Evolutionary conservation across 176 grass and related monocot species (phyloP).

Genomic region (Tuctoria greenei): DNA sequence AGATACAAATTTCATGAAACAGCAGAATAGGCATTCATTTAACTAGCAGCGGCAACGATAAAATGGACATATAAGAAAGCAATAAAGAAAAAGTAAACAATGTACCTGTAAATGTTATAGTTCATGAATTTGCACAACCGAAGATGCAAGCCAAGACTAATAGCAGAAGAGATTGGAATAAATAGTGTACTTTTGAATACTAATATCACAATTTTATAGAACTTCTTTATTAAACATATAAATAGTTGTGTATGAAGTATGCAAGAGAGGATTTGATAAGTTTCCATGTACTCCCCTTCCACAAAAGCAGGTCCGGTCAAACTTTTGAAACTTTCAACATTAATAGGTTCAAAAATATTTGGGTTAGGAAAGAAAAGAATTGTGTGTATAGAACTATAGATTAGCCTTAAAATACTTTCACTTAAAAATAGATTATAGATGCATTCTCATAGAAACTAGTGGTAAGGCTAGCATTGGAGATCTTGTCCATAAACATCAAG

Average conservation of each 20-base stretch:
- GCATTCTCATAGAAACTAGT: too few relatives aligned
- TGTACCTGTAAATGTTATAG: not conserved
- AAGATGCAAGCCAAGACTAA: not conserved
- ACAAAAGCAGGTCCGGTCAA: not conserved
- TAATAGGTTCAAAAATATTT: not conserved
- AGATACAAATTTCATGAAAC: not conserved
- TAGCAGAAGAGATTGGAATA: not conserved
- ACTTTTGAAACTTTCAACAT: not conserved
- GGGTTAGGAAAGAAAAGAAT: not conserved
- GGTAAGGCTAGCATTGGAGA: too few relatives aligned
- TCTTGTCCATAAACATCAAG: too few relatives aligned
- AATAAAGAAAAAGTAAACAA: not conserved
- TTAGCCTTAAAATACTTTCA: not conserved
- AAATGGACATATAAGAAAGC: not conserved
- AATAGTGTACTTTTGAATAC: not conserved
- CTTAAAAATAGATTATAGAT: too few relatives aligned
- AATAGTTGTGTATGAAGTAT: not conserved
- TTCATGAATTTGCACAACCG: constrained; percentile 1
- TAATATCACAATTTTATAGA: not conserved
- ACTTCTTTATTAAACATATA: not conserved
- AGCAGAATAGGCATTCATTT: constrained; percentile 3
- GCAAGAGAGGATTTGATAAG: not conserved
- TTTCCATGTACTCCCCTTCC: not conserved
- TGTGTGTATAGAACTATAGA: not conserved
- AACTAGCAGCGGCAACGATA: not conserved